Conservation (phyloP, 257 asterid species). For the Voacanga thouarsii region DNA sequence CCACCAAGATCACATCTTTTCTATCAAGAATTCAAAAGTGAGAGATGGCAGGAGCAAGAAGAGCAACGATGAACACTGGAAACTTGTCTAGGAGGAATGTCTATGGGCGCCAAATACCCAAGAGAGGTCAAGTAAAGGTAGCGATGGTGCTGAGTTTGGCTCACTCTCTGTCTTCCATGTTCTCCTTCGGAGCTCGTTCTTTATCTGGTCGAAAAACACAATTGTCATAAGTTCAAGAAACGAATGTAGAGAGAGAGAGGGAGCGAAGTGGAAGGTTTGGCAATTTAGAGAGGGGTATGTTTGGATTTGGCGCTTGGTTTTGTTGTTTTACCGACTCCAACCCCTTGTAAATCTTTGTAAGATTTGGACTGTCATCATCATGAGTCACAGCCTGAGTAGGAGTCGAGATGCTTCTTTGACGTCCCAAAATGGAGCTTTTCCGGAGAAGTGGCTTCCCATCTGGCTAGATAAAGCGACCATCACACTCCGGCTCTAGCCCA, state of each 20-base stretch:
- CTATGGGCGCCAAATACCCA: slow-evolving; percentile 59
- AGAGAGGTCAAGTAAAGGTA: slow-evolving; percentile 65
- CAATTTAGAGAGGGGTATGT: slow-evolving; percentile 8
- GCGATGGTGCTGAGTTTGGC: slow-evolving; percentile 59
- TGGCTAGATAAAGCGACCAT: no score
- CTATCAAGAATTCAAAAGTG: not conserved
- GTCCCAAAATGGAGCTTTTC: no score
- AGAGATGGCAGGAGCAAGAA: slow-evolving; percentile 46
- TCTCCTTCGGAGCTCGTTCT: slow-evolving; percentile 39
- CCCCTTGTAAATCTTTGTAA: slow-evolving; percentile 19
- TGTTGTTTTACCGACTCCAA: slow-evolving; percentile 9
- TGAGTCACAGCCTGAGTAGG: no score
- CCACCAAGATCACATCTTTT: not conserved
- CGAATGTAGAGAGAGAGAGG: not conserved
- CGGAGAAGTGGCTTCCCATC: no score
- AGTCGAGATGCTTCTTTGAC: no score
- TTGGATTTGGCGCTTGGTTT: slow-evolving; percentile 17
- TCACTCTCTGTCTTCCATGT: slow-evolving; percentile 45
- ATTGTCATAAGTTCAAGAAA: not conserved
- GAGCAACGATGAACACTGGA: slow-evolving; percentile 37
- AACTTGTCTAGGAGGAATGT: slow-evolving; percentile 30
- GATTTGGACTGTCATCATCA: no score
- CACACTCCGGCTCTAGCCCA: no score
- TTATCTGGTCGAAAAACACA: slow-evolving; percentile 19
- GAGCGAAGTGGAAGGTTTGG: not conserved